These are phyloP conservation scores for Hyparrhenia diplandra DNA, from an alignment of 176 grass and related monocot genomes.

Conservation along the genomic window DNA sequence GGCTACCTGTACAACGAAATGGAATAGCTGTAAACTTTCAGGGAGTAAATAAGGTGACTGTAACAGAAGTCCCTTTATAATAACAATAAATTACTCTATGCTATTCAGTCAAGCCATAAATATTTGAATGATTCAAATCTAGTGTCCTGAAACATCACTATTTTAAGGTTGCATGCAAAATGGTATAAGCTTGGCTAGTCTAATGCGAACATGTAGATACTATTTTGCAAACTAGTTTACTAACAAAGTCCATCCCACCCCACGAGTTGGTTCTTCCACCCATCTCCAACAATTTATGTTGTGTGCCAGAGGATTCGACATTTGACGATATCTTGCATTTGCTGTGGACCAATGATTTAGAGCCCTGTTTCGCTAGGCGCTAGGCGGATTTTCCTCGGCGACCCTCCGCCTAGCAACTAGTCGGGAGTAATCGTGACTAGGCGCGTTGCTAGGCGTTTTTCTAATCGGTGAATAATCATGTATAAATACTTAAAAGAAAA, in stretches of 20 bases:
- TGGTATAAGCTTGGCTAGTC: neutral
- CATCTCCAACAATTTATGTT: slow-evolving; percentile 5
- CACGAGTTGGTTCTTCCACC: neutral
- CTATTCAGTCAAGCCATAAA: neutral
- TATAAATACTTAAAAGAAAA: too few relatives aligned
- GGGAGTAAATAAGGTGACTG: neutral
- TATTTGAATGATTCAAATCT: slow-evolving; percentile 6
- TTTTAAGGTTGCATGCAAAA: neutral
- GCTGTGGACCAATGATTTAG: slow-evolving; percentile 7
- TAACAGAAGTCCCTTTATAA: neutral
- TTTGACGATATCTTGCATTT: neutral
- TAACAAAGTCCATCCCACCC: neutral
- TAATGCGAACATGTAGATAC: neutral
- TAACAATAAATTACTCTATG: slow-evolving; percentile 1
- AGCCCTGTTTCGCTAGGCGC: too few relatives aligned
- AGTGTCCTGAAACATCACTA: slow-evolving; percentile 8
- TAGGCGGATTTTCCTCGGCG: too few relatives aligned
- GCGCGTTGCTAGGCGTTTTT: too few relatives aligned
- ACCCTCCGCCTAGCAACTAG: too few relatives aligned
- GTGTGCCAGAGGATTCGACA: neutral
- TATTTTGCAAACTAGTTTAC: neutral
- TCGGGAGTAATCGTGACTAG: too few relatives aligned
- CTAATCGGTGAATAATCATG: too few relatives aligned
- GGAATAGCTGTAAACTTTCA: neutral
- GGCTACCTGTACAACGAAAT: slow-evolving; percentile 56